Conservation (phyloP, 2,329 filamentous ascomycete species). For the Westerdykella sp. region DNA sequence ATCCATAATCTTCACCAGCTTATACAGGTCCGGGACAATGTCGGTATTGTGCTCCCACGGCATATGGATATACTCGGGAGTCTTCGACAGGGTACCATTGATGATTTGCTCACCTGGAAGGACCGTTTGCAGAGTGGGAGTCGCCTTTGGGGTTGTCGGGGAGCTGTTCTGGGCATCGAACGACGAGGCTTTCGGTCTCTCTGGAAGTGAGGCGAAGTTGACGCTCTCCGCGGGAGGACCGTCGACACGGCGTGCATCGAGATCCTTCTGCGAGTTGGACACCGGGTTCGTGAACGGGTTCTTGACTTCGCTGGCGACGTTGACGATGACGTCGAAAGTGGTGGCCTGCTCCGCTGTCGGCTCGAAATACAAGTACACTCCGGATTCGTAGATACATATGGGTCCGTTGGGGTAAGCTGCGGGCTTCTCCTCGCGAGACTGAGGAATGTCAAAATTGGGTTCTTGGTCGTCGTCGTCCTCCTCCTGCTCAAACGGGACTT, state of each 20-base stretch:
- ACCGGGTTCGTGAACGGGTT: constrained; percentile 58
- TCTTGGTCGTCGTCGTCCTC: constrained; percentile 56
- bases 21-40: constrained; percentile 70
- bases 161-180: constrained; percentile 32
- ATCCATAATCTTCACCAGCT: constrained; percentile 70
- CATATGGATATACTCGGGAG: constrained; percentile 79
- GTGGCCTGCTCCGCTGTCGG: constrained; percentile 71
- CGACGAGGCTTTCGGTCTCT: constrained; percentile 19
- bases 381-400: constrained; percentile 72
- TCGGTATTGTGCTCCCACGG: constrained; percentile 87
- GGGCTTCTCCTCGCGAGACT: constrained; percentile 62
- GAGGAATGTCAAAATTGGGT: constrained; percentile 49
- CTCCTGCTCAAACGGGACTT: constrained; percentile 66
- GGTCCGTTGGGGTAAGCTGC: constrained; percentile 78
- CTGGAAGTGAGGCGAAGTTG: constrained; percentile 30
- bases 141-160: constrained; percentile 49
- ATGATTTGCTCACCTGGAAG: constrained; percentile 21
- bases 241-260: constrained; percentile 32
- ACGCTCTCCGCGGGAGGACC: constrained; percentile 32
- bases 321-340: constrained; percentile 75
- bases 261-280: constrained; percentile 26
- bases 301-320: constrained; percentile 73
- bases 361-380: constrained; percentile 73
- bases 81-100: constrained; percentile 29
- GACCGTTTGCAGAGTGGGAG: constrained; percentile 38